A percentile compares a stretch with the other conserved stretches of the same genome.
Evolutionary conservation across 2,329 filamentous ascomycete species (phyloP).

Genomic region (Juglanconis oblonga): DNA sequence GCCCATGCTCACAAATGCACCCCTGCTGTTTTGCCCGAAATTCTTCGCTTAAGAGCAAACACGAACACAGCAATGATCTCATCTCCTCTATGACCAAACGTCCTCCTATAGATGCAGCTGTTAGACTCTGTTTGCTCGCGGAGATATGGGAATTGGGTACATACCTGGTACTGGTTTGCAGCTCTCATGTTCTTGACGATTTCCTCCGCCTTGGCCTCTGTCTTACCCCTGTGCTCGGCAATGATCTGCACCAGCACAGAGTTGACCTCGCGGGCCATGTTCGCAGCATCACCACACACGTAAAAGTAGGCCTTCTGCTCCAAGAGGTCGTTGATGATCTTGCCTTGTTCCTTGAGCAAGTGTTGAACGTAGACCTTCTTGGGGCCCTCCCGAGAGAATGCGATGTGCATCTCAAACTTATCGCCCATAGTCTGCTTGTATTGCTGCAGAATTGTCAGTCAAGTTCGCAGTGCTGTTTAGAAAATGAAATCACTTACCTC

Average conservation of each 20-base stretch:
- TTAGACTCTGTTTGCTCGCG: slow-evolving; percentile 27
- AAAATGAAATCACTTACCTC: slow-evolving; percentile 60
- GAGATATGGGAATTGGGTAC: slow-evolving; percentile 23
- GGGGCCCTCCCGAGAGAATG: slow-evolving; percentile 84
- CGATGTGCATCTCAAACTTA: slow-evolving; percentile 85
- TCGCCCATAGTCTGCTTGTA: slow-evolving; percentile 82
- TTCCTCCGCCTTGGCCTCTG: slow-evolving; percentile 87
- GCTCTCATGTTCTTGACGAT: slow-evolving; percentile 96
- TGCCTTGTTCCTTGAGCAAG: slow-evolving; percentile 75
- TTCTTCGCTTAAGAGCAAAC: slow-evolving; percentile 15
- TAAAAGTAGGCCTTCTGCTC: slow-evolving; percentile 91
- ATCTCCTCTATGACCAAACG: slow-evolving; percentile 60
- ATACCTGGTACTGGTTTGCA: slow-evolving; percentile 91
- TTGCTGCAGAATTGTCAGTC: slow-evolving; percentile 51
- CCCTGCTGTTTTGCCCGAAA: background rate
- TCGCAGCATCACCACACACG: slow-evolving; percentile 94
- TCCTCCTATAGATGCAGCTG: slow-evolving; percentile 54
- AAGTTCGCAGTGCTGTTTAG: background rate
- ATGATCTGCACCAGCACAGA: slow-evolving; percentile 83
- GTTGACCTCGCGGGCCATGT: slow-evolving; percentile 95
- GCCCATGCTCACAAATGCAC: slow-evolving; percentile 5
- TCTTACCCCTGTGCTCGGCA: slow-evolving; percentile 74
- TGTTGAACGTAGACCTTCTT: slow-evolving; percentile 98
- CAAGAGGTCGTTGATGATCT: slow-evolving; percentile 84
- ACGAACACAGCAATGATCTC: background rate